These are phyloP conservation scores for Metschnikowia baotianmanensis DNA, from an alignment of 805 yeast species.

Conservation along the genomic window DNA sequence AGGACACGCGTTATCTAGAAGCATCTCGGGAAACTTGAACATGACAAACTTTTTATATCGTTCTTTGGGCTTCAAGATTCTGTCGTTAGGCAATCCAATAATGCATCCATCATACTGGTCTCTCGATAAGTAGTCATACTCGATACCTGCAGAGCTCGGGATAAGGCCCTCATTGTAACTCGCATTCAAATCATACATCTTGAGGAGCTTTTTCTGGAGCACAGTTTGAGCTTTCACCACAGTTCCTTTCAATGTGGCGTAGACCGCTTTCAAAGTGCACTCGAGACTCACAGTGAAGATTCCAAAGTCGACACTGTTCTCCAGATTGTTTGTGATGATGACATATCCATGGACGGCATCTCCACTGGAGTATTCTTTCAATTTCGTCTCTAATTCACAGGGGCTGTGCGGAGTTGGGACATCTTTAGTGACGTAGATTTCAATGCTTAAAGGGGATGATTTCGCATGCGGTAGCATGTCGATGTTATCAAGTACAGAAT, in stretches of 20 bases:
- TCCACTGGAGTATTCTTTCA: slow-evolving; percentile 41
- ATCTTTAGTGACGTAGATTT: slow-evolving; percentile 51
- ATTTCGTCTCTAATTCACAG: slow-evolving; percentile 45
- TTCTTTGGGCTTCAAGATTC: slow-evolving; percentile 47
- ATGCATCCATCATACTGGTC: slow-evolving; percentile 47
- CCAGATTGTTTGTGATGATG: slow-evolving; percentile 46
- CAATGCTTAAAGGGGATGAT: slow-evolving; percentile 46
- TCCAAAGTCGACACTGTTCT: slow-evolving; percentile 43
- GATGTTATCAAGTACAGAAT: slow-evolving; percentile 49
- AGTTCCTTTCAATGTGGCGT: slow-evolving; percentile 24
- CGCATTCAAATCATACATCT: slow-evolving; percentile 62
- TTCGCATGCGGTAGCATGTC: slow-evolving; percentile 46
- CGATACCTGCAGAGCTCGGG: slow-evolving; percentile 51
- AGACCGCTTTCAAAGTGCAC: slow-evolving; percentile 32
- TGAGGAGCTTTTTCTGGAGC: slow-evolving; percentile 48
- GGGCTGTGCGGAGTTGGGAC: slow-evolving; percentile 44
- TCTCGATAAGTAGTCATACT: slow-evolving; percentile 40
- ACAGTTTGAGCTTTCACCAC: slow-evolving; percentile 26
- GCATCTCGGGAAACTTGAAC: slow-evolving; percentile 54
- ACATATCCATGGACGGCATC: slow-evolving; percentile 46
- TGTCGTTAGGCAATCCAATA: slow-evolving; percentile 48
- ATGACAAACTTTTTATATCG: slow-evolving; percentile 58
- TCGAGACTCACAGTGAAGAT: slow-evolving; percentile 35
- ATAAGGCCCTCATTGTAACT: slow-evolving; percentile 49
- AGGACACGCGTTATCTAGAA: slow-evolving; percentile 52